A percentile compares a stretch with the other conserved stretches of the same genome.
Conservation (phyloP, 352 stramenopile species). For the Peronospora destructor region DNA sequence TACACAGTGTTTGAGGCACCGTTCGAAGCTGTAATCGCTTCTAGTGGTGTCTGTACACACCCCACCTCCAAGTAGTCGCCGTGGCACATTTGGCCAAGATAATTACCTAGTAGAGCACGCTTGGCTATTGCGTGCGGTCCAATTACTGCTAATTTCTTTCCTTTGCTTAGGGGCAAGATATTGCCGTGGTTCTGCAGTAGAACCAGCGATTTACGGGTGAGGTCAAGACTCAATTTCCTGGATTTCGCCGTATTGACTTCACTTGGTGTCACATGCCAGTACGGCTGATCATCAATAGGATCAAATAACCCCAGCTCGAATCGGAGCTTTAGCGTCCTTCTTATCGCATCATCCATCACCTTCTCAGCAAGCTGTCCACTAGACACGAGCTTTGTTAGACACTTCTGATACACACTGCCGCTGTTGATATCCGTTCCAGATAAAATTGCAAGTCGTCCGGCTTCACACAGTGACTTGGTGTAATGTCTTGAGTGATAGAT, state of each 20-base stretch:
- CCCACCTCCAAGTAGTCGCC: slow-evolving; percentile 57
- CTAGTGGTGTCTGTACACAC: slow-evolving; percentile 64
- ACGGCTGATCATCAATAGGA: slow-evolving; percentile 74
- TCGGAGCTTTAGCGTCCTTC: slow-evolving; percentile 72
- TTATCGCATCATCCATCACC: slow-evolving; percentile 51
- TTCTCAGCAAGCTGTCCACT: slow-evolving; percentile 44
- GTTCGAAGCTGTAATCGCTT: slow-evolving; percentile 47
- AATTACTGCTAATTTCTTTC: slow-evolving; percentile 58
- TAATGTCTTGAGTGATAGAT: slow-evolving; percentile 79
- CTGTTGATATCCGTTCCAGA: slow-evolving; percentile 87
- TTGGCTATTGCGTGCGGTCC: slow-evolving; percentile 69
- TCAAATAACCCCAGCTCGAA: slow-evolving; percentile 92
- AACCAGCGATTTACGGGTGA: slow-evolving; percentile 86
- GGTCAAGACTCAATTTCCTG: slow-evolving; percentile 57
- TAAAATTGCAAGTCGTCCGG: slow-evolving; percentile 47
- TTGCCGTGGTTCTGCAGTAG: slow-evolving; percentile 87
- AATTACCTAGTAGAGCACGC: slow-evolving; percentile 75
- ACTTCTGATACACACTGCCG: slow-evolving; percentile 69
- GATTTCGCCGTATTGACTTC: slow-evolving; percentile 68
- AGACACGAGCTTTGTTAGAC: slow-evolving; percentile 52
- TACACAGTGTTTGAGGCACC: slow-evolving; percentile 34
- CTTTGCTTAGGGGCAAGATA: slow-evolving; percentile 59
- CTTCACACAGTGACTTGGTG: slow-evolving; percentile 63
- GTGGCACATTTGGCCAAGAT: slow-evolving; percentile 80
- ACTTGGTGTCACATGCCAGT: slow-evolving; percentile 57